Percentiles rank a stretch among this genome's conserved stretches.
These are phyloP conservation scores for Casuarina cunninghamiana DNA, from an alignment of 306 rosid genomes.

Conservation along the genomic window DNA sequence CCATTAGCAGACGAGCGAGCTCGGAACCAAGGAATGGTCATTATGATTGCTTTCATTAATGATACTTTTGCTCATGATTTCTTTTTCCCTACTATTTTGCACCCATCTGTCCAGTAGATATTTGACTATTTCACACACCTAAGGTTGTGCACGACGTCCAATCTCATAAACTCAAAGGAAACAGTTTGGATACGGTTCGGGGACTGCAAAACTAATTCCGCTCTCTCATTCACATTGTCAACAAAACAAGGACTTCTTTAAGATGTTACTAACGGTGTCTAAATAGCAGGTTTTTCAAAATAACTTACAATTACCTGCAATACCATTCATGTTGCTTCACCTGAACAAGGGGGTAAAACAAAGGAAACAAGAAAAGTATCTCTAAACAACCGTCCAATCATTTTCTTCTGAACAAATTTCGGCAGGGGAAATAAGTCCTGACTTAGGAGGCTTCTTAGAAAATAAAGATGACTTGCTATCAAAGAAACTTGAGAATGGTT, in stretches of 20 bases:
- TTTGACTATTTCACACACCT: neutral
- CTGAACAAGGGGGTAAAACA: constrained; percentile 17
- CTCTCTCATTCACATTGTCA: constrained; percentile 14
- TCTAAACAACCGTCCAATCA: constrained; percentile 56
- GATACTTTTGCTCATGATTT: neutral
- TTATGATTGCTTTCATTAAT: neutral
- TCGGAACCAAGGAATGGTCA: neutral
- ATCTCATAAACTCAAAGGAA: neutral
- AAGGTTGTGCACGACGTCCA: neutral
- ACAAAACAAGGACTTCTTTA: constrained; percentile 23
- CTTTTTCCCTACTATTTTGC: neutral
- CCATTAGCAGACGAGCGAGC: neutral
- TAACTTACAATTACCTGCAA: constrained; percentile 62
- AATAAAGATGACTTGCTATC: constrained; percentile 80
- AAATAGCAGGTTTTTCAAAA: constrained; percentile 7
- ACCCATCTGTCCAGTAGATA: neutral
- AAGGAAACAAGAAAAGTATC: neutral
- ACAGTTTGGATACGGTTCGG: neutral
- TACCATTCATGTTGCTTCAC: constrained; percentile 18
- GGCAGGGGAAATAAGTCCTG: constrained; percentile 39
- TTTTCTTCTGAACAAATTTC: constrained; percentile 38
- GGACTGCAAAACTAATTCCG: constrained; percentile 3
- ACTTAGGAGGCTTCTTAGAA: constrained; percentile 68
- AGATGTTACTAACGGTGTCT: constrained; percentile 15
- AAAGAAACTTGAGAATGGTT: constrained; percentile 75